These are phyloP conservation scores for Boletus smithii DNA, from an alignment of 1,284 basidiomycete genomes.

Conservation along the genomic window DNA sequence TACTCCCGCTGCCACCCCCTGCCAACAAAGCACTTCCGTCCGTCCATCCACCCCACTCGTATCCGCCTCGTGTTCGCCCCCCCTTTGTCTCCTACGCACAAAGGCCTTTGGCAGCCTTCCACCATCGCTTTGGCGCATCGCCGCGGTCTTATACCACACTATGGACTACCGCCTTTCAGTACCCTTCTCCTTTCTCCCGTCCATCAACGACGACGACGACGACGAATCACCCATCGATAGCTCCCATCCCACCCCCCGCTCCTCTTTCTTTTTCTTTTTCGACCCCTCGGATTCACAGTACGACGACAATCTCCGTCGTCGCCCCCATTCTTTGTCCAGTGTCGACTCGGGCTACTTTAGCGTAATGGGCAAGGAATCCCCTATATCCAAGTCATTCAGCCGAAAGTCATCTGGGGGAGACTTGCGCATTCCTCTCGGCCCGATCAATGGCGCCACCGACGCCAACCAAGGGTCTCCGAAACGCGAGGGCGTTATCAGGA, in stretches of 20 bases:
- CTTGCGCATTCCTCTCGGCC: conserved; percentile 11
- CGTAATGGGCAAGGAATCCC: conserved; percentile 25
- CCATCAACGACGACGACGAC: conserved; percentile 19
- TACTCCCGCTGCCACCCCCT: conserved; percentile 5
- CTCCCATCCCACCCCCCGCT: conserved; percentile 23
- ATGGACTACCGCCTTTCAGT: conserved; percentile 18
- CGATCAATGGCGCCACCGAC: conserved; percentile 6
- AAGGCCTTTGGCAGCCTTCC: conserved; percentile 23
- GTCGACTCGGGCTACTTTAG: conserved; percentile 32
- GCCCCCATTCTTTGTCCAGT: conserved; percentile 24
- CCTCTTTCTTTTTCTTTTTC: conserved; percentile 16
- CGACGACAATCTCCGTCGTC: conserved; percentile 5
- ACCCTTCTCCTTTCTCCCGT: conserved; percentile 12
- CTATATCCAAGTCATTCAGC: conserved; percentile 7
- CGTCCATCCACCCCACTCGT: not conserved
- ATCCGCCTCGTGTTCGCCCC: conserved; percentile 9
- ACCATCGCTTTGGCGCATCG: conserved; percentile 22
- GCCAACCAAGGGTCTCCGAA: conserved; percentile 16
- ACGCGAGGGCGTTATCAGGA: conserved; percentile 22
- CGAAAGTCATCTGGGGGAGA: conserved; percentile 16
- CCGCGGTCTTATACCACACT: conserved; percentile 15
- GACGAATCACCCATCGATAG: conserved; percentile 16
- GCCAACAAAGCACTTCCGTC: conserved; percentile 5
- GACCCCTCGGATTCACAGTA: conserved; percentile 5
- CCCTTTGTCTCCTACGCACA: conserved; percentile 28